phyloP scores from a whole-genome alignment of 2,329 filamentous ascomycete species.

The Diplocarpon mali region DNA sequence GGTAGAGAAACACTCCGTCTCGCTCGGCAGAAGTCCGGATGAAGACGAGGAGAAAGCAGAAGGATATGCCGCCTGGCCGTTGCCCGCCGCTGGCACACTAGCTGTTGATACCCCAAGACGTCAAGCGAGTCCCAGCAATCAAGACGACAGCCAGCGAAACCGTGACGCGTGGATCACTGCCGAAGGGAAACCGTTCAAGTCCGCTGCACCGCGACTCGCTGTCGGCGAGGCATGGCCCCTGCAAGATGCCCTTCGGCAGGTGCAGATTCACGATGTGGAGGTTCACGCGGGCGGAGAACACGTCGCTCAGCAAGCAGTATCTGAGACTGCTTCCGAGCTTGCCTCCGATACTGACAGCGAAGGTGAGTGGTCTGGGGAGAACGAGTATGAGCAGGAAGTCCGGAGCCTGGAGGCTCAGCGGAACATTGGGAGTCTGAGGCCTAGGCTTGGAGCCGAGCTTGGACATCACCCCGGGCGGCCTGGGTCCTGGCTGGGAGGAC shows the following conservation, averaged over 20 bases:
- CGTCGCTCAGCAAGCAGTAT: too few species aligned
- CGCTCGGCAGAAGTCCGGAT: background rate
- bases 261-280: background rate
- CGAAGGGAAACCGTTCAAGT: too few species aligned
- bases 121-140: background rate
- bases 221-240: background rate
- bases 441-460: background rate
- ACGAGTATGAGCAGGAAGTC: background rate
- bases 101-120: background rate
- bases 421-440: background rate
- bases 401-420: background rate
- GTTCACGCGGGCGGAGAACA: background rate
- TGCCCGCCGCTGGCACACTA: too few species aligned
- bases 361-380: background rate
- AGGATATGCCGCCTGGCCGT: background rate
- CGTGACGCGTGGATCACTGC: background rate
- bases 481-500: too few species aligned
- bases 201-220: too few species aligned
- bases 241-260: background rate
- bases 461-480: too few species aligned
- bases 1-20: background rate
- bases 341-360: background rate
- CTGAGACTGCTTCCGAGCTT: background rate
- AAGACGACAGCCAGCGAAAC: background rate
- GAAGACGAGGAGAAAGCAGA: background rate